These are phyloP conservation scores for Wickerhamomyces rabaulensis DNA, from an alignment of 805 yeast genomes.

Conservation along the genomic window DNA sequence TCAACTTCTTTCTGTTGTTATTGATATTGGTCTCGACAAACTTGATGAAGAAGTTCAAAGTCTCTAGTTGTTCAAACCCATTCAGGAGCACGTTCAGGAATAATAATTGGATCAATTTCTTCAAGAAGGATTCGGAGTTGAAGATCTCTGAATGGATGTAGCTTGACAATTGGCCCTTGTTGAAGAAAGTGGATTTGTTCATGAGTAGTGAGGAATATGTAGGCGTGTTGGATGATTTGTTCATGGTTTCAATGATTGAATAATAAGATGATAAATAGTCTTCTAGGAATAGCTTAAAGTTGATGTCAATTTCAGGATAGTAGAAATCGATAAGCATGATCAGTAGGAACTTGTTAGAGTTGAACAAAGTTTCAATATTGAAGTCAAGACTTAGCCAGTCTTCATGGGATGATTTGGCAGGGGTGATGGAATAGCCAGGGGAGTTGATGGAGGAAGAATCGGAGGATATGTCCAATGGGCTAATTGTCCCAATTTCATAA, in stretches of 20 bases:
- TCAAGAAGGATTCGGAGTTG: slow-evolving; percentile 20
- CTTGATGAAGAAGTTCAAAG: slow-evolving; percentile 11
- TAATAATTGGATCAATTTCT: slow-evolving; percentile 15
- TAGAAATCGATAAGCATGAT: slow-evolving; percentile 12
- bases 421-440: slow-evolving; percentile 8
- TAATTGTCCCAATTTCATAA: background rate
- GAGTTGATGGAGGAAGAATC: background rate
- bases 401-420: slow-evolving; percentile 4
- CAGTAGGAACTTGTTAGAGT: slow-evolving; percentile 14
- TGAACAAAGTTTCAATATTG: slow-evolving; percentile 12
- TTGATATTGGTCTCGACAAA: slow-evolving; percentile 20
- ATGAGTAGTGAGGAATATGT: slow-evolving; percentile 16
- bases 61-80: slow-evolving; percentile 13
- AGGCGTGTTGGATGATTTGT: slow-evolving; percentile 17
- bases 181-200: slow-evolving; percentile 13
- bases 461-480: background rate
- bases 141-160: slow-evolving; percentile 19
- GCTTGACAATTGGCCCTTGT: slow-evolving; percentile 16
- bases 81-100: slow-evolving; percentile 15
- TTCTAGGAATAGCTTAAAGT: slow-evolving; percentile 8
- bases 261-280: slow-evolving; percentile 23
- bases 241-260: slow-evolving; percentile 17
- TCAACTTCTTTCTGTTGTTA: slow-evolving; percentile 21
- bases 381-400: slow-evolving; percentile 16
- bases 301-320: slow-evolving; percentile 10